Evolutionary conservation across 73 alveolate species (phyloP).

Genomic region (Paramecium bursaria): DNA sequence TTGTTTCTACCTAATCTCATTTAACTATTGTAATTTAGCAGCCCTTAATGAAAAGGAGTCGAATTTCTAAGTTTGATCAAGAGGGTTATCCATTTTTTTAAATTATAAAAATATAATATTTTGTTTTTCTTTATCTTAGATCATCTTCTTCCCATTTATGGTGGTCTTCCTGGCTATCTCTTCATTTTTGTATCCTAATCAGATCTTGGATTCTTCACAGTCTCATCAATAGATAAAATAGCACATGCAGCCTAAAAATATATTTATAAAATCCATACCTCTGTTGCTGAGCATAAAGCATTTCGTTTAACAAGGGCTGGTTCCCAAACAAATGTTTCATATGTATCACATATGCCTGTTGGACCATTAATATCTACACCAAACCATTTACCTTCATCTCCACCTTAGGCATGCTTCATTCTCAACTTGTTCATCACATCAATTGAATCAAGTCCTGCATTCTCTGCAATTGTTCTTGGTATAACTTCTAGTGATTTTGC

Average conservation of each 20-base stretch:
- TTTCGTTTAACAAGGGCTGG: slow-evolving; percentile 84
- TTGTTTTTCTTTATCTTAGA: neutral
- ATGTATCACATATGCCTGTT: slow-evolving; percentile 80
- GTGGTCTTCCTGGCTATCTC: slow-evolving; percentile 64
- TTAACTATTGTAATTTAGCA: no score
- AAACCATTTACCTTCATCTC: slow-evolving; percentile 88
- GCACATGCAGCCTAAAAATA: slow-evolving; percentile 90
- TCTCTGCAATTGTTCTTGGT: slow-evolving; percentile 97
- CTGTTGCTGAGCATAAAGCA: slow-evolving; percentile 90
- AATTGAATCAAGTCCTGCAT: slow-evolving; percentile 91
- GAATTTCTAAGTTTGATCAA: no score
- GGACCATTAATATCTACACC: slow-evolving; percentile 92
- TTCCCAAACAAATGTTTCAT: slow-evolving; percentile 85
- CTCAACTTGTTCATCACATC: slow-evolving; percentile 90
- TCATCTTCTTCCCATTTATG: slow-evolving; percentile 61
- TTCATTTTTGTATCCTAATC: slow-evolving; percentile 73
- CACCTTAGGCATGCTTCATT: slow-evolving; percentile 91
- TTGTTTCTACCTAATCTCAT: no score
- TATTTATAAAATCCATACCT: slow-evolving; percentile 16
- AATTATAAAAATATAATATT: no score
- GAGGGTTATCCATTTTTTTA: no score
- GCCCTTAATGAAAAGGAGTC: no score
- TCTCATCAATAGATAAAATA: slow-evolving; percentile 95
- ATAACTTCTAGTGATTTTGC: slow-evolving; percentile 97
- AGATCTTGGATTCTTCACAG: slow-evolving; percentile 88